Base-by-base conservation (phyloP, 805 yeast species). In the Wickerhamomyces ciferrii region DNA sequence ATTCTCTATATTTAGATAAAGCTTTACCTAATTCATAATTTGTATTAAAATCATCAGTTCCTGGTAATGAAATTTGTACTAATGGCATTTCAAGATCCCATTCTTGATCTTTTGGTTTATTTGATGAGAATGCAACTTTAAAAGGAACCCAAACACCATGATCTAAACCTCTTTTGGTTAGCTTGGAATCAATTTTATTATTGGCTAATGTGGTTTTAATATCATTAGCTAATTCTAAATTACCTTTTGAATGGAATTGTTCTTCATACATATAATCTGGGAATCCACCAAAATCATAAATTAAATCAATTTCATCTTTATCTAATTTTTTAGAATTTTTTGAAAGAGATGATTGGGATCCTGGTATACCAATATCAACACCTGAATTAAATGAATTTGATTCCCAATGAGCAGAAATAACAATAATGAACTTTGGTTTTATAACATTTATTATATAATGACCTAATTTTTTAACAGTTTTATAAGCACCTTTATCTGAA, bases 121-220 rank as follows among this genome's bases (percentile, higher is more conserved):
- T 58, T 2, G 67, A 60, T 38, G 78, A 71, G 51, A 86, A 84
- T 8, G 87, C 88, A 21, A 83, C 85, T 56, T 84, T 80, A 48
- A 83, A 71, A 1, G 92, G 92, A 6, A 84, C 90, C 89, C 92
- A 87, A 8, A 73, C 83, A 7, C 96, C 96, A 65, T 87, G 95
- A 59, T 87, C 96, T 20, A 87, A 63, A 10, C 94, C 94, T 46
- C 94, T 68, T n/a, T 66, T 59, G 0, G 75, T 69, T 10, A 78
- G 48, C 24, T 65, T 62, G 0, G 81, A 63, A 3, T 66, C 53
- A 43, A 83, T 67, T 0, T 83, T 84, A 20, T 62, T 51, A 7
- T 58, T 53, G 13, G 54, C 53, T 19, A 85, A 65, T 2, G 70
- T 60, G 2, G 66, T 55, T 25, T 68, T 65, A 20, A 86, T 65